phyloP scores from a whole-genome alignment of 805 yeast species.

The Kluyveromyces nonfermentans region DNA sequence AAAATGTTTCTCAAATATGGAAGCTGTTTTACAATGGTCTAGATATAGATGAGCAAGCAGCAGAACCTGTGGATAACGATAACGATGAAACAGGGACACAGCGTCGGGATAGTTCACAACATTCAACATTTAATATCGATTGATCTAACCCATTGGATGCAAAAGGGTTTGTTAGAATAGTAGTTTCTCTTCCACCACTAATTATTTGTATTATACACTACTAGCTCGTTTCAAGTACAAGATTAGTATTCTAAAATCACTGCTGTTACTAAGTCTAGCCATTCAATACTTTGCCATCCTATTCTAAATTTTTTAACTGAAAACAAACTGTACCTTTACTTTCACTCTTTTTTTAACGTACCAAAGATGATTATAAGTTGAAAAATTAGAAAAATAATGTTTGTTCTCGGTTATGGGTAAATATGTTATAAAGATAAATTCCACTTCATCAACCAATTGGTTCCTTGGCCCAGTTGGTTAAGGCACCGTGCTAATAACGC shows the following conservation, averaged over 20 bases:
- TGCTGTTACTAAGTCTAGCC: too few species aligned
- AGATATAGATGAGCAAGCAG: slow-evolving; percentile 9
- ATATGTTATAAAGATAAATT: too few species aligned
- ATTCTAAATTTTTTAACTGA: too few species aligned
- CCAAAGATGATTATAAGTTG: too few species aligned
- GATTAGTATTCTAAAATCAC: neutral
- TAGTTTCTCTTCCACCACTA: neutral
- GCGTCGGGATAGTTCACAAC: neutral
- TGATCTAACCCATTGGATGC: too few species aligned
- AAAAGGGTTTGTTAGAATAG: neutral
- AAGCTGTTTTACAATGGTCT: slow-evolving; percentile 50
- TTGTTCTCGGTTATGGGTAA: too few species aligned
- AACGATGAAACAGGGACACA: slow-evolving; percentile 2
- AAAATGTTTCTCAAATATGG: slow-evolving; percentile 65
- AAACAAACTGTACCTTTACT: too few species aligned
- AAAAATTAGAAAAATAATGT: too few species aligned
- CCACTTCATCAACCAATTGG: slow-evolving; percentile 7
- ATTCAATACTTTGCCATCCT: too few species aligned
- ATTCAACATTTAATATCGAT: too few species aligned
- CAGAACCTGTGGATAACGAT: slow-evolving; percentile 4
- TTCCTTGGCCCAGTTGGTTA: slow-evolving; percentile 32
- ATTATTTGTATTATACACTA: neutral
- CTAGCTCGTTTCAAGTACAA: neutral
- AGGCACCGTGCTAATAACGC: slow-evolving; percentile 32
- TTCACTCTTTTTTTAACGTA: too few species aligned